Evolutionary conservation across 768 basidiomycete species (phyloP).

Genomic region (Russula griseocarnosa): DNA sequence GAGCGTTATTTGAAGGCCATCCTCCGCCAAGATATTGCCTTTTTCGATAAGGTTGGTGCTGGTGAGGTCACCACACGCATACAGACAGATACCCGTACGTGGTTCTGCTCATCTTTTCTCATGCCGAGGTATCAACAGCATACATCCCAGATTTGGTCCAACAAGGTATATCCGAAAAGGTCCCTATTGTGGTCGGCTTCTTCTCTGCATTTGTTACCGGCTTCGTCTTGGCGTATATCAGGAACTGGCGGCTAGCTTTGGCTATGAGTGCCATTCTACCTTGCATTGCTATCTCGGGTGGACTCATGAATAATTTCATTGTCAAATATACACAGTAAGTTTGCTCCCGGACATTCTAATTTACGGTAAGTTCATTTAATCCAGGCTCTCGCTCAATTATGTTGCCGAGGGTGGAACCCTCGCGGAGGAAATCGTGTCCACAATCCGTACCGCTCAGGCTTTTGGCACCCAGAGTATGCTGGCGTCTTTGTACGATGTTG

Average conservation of each 20-base stretch:
- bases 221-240: conserved; percentile 67
- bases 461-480: conserved; percentile 75
- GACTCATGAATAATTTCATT: conserved; percentile 63
- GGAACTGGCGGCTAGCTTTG: conserved; percentile 79
- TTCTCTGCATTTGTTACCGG: conserved; percentile 71
- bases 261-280: conserved; percentile 80
- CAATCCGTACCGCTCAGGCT: conserved; percentile 82
- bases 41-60: conserved; percentile 87
- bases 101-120: neutral
- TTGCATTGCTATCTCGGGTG: conserved; percentile 72
- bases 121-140: neutral
- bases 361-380: conserved; percentile 15
- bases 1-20: conserved; percentile 78
- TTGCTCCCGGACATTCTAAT: neutral
- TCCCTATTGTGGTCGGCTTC: conserved; percentile 64
- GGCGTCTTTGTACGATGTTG: conserved; percentile 55
- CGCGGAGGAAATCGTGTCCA: conserved; percentile 88
- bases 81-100: conserved; percentile 78
- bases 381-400: conserved; percentile 59
- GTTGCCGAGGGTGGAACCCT: conserved; percentile 73
- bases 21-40: conserved; percentile 83
- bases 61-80: conserved; percentile 94
- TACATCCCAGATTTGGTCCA: conserved; percentile 71
- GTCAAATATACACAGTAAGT: conserved; percentile 61
- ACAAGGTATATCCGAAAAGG: conserved; percentile 89